Evolutionary conservation across 192 early-diverging fungal species (phyloP).

Genomic region (Rhizoclosmatium globosum): DNA sequence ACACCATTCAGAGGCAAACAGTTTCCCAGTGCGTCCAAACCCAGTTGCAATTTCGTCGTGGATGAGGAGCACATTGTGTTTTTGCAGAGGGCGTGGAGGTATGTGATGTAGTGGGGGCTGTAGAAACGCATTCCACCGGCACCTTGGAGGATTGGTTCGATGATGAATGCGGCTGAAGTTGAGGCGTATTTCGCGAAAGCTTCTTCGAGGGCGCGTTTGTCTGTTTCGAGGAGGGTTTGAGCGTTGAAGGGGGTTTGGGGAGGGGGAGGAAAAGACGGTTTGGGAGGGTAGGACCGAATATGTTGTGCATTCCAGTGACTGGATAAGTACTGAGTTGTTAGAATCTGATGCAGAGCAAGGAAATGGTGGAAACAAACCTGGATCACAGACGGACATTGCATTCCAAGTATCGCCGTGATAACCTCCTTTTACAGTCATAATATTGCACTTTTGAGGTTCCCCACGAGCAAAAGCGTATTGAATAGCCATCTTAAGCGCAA

Average conservation of each 20-base stretch:
- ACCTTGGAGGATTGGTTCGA: conserved; percentile 84
- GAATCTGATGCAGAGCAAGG: too few species aligned
- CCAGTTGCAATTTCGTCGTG: conserved; percentile 81
- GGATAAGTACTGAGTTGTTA: too few species aligned
- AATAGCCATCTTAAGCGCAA: conserved; percentile 83
- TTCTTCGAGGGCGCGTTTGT: conserved; percentile 46
- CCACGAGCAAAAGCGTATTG: conserved; percentile 49
- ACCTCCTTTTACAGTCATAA: conserved; percentile 64
- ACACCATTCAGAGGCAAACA: conserved; percentile 35
- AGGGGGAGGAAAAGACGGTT: conserved; percentile 22
- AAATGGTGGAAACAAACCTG: too few species aligned
- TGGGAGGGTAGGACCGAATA: conserved; percentile 24
- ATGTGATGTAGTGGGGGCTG: conserved; percentile 79
- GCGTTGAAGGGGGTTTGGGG: conserved; percentile 31
- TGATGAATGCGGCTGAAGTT: conserved; percentile 58
- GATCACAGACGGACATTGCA: conserved; percentile 80
- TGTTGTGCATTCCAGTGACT: conserved; percentile 29
- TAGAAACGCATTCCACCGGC: conserved; percentile 88
- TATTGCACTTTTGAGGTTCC: conserved; percentile 15
- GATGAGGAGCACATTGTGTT: conserved; percentile 66
- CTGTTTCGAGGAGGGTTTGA: conserved; percentile 42
- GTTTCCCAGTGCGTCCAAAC: conserved; percentile 30
- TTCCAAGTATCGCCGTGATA: conserved; percentile 92
- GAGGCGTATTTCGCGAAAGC: conserved; percentile 11
- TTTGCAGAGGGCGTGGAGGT: conserved; percentile 63